Evolutionary conservation across 2,329 filamentous ascomycete species (phyloP).

Genomic region (Neophaeococcomyces aloes): DNA sequence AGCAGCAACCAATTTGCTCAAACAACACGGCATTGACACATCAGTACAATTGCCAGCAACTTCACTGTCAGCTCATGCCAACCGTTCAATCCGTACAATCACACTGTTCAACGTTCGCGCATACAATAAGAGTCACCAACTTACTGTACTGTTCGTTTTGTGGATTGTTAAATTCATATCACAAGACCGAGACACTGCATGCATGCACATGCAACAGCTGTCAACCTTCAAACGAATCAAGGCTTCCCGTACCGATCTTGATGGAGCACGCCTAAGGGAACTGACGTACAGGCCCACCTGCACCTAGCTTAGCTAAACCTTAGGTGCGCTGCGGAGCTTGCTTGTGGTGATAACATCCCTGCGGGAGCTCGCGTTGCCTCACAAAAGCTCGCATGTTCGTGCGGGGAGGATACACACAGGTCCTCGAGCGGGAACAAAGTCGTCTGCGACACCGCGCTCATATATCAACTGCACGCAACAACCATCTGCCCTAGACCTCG

Average conservation of each 20-base stretch:
- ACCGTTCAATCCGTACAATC: no score
- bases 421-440: not conserved
- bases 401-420: not conserved
- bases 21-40: no score
- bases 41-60: no score
- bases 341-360: conserved; percentile 1
- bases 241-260: no score
- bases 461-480: no score
- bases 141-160: no score
- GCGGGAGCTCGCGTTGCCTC: not conserved
- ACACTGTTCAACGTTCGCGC: no score
- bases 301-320: not conserved
- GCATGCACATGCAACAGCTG: not conserved
- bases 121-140: no score
- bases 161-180: not conserved
- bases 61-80: no score
- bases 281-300: not conserved
- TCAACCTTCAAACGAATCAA: not conserved
- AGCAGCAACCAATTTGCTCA: no score
- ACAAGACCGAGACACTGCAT: conserved; percentile 2
- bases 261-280: not conserved
- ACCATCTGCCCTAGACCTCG: no score
- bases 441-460: not conserved
- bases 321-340: not conserved
- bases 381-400: conserved; percentile 4